phyloP scores from a whole-genome alignment of 768 basidiomycete genomes.

The Psilocybe azurescens region DNA sequence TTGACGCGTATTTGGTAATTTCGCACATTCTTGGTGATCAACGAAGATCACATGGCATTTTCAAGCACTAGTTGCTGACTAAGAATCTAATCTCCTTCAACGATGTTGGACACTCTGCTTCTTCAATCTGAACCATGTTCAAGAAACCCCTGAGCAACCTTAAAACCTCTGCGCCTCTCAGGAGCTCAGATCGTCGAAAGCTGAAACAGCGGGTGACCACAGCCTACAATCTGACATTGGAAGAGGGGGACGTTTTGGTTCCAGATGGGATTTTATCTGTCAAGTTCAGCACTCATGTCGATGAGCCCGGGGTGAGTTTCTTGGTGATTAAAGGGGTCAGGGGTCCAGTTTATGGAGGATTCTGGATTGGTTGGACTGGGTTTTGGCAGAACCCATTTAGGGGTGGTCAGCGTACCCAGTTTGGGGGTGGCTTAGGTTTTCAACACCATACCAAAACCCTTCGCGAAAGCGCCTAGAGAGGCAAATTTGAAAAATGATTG shows the following conservation, averaged over 20 bases:
- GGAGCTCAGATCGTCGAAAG: slow-evolving; percentile 76
- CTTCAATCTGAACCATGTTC: slow-evolving; percentile 59
- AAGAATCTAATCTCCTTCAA: slow-evolving; percentile 3
- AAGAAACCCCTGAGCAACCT: slow-evolving; percentile 73
- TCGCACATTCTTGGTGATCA: slow-evolving; percentile 25
- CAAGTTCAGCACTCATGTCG: slow-evolving; percentile 69
- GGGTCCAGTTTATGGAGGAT: too few species aligned
- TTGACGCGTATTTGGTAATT: slow-evolving; percentile 41
- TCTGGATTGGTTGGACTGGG: too few species aligned
- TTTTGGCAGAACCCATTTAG: too few species aligned
- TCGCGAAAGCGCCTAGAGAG: too few species aligned
- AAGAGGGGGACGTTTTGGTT: slow-evolving; percentile 71
- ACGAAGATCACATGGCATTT: slow-evolving; percentile 21
- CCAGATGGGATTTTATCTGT: slow-evolving; percentile 74
- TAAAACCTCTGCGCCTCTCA: slow-evolving; percentile 79
- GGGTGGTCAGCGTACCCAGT: too few species aligned
- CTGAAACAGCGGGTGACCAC: slow-evolving; percentile 63
- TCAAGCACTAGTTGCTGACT: background rate
- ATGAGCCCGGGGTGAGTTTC: slow-evolving; percentile 66
- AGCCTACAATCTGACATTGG: slow-evolving; percentile 50
- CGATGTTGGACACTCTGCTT: background rate
- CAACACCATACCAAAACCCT: too few species aligned
- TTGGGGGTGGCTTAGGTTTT: too few species aligned
- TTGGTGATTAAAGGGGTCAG: background rate
- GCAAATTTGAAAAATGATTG: too few species aligned